phyloP scores from a whole-genome alignment of 2,329 filamentous ascomycete genomes.

The Aspergillus latus region DNA sequence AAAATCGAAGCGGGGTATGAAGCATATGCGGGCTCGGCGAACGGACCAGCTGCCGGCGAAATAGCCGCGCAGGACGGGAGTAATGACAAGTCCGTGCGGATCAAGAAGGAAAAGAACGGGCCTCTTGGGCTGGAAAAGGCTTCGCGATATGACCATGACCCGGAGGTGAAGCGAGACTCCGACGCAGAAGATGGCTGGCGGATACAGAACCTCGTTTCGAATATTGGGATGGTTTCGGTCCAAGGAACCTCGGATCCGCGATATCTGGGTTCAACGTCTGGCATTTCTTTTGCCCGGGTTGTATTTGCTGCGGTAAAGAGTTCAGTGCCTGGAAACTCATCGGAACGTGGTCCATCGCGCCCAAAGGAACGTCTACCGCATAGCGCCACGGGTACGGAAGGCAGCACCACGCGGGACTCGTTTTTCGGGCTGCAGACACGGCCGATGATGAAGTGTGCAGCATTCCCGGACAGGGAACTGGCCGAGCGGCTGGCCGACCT shows the following conservation, averaged over 20 bases:
- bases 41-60: conserved; percentile 19
- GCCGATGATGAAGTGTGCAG: conserved; percentile 79
- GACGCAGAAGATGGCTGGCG: conserved; percentile 60
- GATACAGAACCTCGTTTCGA: conserved; percentile 66
- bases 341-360: conserved; percentile 63
- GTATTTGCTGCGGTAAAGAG: conserved; percentile 92
- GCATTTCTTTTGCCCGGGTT: conserved; percentile 90
- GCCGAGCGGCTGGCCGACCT: conserved; percentile 72
- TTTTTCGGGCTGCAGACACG: conserved; percentile 96
- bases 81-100: conserved; percentile 14
- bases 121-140: conserved; percentile 19
- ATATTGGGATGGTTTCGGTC: conserved; percentile 73
- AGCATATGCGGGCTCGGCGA: conserved; percentile 17
- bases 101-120: conserved; percentile 28
- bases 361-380: conserved; percentile 56
- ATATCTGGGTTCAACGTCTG: conserved; percentile 80
- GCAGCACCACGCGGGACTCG: conserved; percentile 86
- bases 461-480: conserved; percentile 76
- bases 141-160: conserved; percentile 19
- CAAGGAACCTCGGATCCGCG: conserved; percentile 75
- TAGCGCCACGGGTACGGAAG: conserved; percentile 55
- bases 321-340: conserved; percentile 58
- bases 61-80: conserved; percentile 13
- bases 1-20: conserved; percentile 32
- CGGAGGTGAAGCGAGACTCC: conserved; percentile 40